Evolutionary conservation across 129 eudicot genomes (phyloP).

Genomic region (Lonicera japonica): DNA sequence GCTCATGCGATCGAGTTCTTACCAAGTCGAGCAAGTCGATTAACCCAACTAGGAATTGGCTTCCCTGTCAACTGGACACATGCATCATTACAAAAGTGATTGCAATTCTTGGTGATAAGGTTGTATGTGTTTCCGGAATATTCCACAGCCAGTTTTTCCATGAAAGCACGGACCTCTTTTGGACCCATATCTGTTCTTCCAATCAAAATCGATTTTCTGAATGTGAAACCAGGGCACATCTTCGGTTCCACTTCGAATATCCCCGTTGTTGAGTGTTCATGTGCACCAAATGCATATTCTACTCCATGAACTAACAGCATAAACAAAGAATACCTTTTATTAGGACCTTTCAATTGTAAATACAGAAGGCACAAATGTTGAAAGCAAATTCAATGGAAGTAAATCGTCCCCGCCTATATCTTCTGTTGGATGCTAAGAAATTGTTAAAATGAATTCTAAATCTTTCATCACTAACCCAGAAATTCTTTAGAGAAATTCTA

Average conservation of each 20-base stretch:
- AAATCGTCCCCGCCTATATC: too few species aligned
- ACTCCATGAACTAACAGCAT: constrained; percentile 62
- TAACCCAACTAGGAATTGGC: constrained; percentile 92
- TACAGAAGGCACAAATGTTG: too few species aligned
- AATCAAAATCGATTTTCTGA: constrained; percentile 75
- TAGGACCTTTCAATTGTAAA: not conserved
- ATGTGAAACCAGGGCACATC: constrained; percentile 83
- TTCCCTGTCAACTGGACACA: constrained; percentile 56
- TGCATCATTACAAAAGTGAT: constrained; percentile 84
- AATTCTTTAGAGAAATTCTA: too few species aligned
- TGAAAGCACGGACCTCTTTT: constrained; percentile 59
- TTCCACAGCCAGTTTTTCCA: constrained; percentile 64
- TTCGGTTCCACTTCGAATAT: constrained; percentile 93
- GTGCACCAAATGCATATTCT: constrained; percentile 96
- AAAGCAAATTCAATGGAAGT: not conserved
- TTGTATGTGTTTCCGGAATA: constrained; percentile 74
- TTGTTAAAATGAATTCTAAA: too few species aligned
- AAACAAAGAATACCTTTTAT: not conserved
- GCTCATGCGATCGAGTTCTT: constrained; percentile 17
- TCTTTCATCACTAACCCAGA: too few species aligned
- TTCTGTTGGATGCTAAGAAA: too few species aligned
- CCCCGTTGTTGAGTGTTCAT: constrained; percentile 76
- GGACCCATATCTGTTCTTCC: constrained; percentile 82
- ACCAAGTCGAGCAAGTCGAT: constrained; percentile 90
- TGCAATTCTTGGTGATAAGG: constrained; percentile 82